Evolutionary conservation across 768 basidiomycete genomes (phyloP).

Genomic region (Amylocystis lapponica): DNA sequence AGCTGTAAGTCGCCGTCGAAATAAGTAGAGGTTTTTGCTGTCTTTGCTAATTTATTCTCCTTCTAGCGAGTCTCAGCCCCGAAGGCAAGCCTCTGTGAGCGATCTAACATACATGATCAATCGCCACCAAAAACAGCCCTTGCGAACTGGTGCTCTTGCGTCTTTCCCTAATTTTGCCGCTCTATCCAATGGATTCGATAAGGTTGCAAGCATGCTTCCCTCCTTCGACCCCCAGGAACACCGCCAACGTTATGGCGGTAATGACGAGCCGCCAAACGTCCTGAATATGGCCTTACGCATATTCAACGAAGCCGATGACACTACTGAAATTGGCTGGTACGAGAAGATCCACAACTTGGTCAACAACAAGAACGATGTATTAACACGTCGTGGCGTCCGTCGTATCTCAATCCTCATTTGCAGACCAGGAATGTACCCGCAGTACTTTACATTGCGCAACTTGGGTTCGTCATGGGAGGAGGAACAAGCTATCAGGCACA

Average conservation of each 20-base stretch:
- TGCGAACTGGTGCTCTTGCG: slow-evolving; percentile 86
- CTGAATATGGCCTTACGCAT: slow-evolving; percentile 91
- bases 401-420: slow-evolving; percentile 91
- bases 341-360: slow-evolving; percentile 64
- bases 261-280: slow-evolving; percentile 81
- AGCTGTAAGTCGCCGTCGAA: slow-evolving; percentile 20
- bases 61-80: slow-evolving; percentile 46
- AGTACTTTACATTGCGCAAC: slow-evolving; percentile 88
- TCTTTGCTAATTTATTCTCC: slow-evolving; percentile 6
- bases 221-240: slow-evolving; percentile 67
- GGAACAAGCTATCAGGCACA: slow-evolving; percentile 95
- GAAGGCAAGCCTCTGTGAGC: slow-evolving; percentile 88
- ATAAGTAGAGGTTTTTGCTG: no score
- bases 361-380: slow-evolving; percentile 57
- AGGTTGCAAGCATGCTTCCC: slow-evolving; percentile 69
- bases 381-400: slow-evolving; percentile 77
- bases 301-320: slow-evolving; percentile 75
- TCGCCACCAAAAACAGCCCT: slow-evolving; percentile 80
- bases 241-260: slow-evolving; percentile 66
- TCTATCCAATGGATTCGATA: slow-evolving; percentile 67
- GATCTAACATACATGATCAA: slow-evolving; percentile 92
- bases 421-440: slow-evolving; percentile 85
- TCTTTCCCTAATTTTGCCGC: slow-evolving; percentile 77
- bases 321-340: slow-evolving; percentile 72
- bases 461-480: slow-evolving; percentile 76